Base-by-base conservation (phyloP, 768 basidiomycete genomes). In the Termitomyces sp. region DNA sequence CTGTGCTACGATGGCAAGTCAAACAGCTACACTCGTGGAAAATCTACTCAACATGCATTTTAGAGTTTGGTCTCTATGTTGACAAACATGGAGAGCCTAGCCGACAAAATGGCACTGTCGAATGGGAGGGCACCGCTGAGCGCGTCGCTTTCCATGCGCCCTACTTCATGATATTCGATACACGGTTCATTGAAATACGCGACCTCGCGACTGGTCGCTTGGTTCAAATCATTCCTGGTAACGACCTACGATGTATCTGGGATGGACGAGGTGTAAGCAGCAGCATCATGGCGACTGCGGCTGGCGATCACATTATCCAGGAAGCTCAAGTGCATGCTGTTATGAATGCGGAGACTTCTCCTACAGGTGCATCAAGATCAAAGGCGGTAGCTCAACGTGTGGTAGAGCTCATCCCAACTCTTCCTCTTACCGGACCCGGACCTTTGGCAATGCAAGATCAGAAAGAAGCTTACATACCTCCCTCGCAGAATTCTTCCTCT, bases 111-210 rank as follows among this genome's bases (percentile, higher is more conserved):
- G 84, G 83, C 39, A 86, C 89, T 1, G 91, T 98, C 55, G 96
- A 99, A 69, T 99, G 95, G 94, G 96, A 99, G 72, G 94, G 81
- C 33, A 89, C 87, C 0, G 93, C 93, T 3, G 93, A 96, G 67
- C 88, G 87, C 34, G 91, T 93, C 13, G 94, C 95, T 1, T 87
- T 92, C 72, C 95, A 96, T 68, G 84, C 87, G 46, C 95, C 95
- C 0, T 95, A 95, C 69, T 79, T 98, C 46, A 81, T 96, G 47
- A 83, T 95, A 47, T 93, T 97, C 73, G 94, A 96, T 69, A 79
- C 85, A 13, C 88, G 92, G 4, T 96, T 98, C 75, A 92, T 98
- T 64, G 95, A 98, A 73, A 84, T 98, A 46, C 86, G 95, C 30
- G 88, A 95, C 67, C 83, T 95, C 63, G 81, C 85, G 65, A 91